Evolutionary conservation across 257 asterid species (phyloP).

Genomic region (Linaria vulgaris): DNA sequence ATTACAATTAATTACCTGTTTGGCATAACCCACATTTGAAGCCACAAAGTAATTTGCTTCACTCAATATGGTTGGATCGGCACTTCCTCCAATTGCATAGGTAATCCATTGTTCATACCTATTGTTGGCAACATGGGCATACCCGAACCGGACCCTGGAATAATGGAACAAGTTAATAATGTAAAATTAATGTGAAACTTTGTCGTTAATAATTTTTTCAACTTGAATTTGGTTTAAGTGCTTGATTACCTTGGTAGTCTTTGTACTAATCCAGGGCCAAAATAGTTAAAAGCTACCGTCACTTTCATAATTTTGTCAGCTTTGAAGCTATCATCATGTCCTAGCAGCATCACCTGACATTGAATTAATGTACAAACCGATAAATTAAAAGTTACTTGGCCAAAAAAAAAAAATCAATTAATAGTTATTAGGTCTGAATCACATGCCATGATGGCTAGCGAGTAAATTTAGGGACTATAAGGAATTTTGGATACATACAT

Average conservation of each 20-base stretch:
- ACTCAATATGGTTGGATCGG: constrained; percentile 61
- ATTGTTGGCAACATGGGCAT: constrained; percentile 69
- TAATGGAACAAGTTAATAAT: not conserved
- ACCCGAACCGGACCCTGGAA: constrained; percentile 63
- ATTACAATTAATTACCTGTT: constrained; percentile 40
- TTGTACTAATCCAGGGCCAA: constrained; percentile 68
- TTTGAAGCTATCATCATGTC: constrained; percentile 53
- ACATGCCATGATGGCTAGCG: no score
- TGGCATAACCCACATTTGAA: constrained; percentile 27
- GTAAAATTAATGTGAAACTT: no score
- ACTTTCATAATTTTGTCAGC: constrained; percentile 63
- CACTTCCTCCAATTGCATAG: constrained; percentile 70
- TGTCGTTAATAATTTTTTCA: no score
- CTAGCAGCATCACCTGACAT: constrained; percentile 67
- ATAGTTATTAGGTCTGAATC: no score
- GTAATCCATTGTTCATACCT: constrained; percentile 50
- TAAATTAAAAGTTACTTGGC: no score
- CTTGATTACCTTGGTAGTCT: constrained; percentile 63
- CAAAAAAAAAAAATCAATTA: no score
- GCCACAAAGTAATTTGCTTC: constrained; percentile 52
- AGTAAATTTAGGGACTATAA: no score
- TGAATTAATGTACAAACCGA: not conserved
- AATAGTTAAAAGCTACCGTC: constrained; percentile 65
- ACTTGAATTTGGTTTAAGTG: not conserved
- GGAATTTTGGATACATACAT: no score